Evolutionary conservation across 768 basidiomycete genomes (phyloP), one percentile per base, ranked within the genome.

Genomic region (Rhodotorula kratochvilovae): DNA sequence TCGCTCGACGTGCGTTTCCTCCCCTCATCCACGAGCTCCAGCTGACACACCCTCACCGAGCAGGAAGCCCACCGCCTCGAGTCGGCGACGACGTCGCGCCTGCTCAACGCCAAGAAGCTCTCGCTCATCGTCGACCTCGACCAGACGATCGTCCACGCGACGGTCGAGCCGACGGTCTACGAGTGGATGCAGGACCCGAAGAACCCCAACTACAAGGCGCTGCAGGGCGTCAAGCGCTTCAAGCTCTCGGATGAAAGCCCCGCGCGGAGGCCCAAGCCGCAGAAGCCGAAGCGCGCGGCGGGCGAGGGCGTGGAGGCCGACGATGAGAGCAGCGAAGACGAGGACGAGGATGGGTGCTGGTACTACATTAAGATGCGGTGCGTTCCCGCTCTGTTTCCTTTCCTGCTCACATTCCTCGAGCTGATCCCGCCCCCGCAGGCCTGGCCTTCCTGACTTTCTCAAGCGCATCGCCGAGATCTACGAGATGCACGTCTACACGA

Each of bases 401-500:
- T 17, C 3, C 25, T 16, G 56, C 55, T 70, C 16, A 35, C 57
- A 35, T 23, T 57, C 46, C 10, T 17, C 48, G 17, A 27, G 42
- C 48, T 25, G 11, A 2, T n/a, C n/a, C 42, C 17, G 8, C 58
- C 42, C 19, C 4, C 31, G 63, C 50, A 61, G 66, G 29, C 71
- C 65, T 11, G 74, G 68, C 62, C 86, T 92, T 82, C 82, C 84
- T 66, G 84, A 86, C 58, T 98, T 99, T 80, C 83, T 99, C 63
- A 82, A 82, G 70, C 83, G 84, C 56, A 85, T 89, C 74, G 85
- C 90, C 46, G 82, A 83, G 61, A 88, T 90, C 78, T 99, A 95
- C 81, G 94, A 98, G 82, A 92, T 98, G 92, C 96, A 98, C 80
- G 94, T 99, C 58, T 99, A 99, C 81, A 99, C 95, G 33, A 98